Evolutionary conservation across 306 rosid genomes (phyloP), one percentile per base, ranked within the genome.

Genomic region (Pyrus bretschneideri): DNA sequence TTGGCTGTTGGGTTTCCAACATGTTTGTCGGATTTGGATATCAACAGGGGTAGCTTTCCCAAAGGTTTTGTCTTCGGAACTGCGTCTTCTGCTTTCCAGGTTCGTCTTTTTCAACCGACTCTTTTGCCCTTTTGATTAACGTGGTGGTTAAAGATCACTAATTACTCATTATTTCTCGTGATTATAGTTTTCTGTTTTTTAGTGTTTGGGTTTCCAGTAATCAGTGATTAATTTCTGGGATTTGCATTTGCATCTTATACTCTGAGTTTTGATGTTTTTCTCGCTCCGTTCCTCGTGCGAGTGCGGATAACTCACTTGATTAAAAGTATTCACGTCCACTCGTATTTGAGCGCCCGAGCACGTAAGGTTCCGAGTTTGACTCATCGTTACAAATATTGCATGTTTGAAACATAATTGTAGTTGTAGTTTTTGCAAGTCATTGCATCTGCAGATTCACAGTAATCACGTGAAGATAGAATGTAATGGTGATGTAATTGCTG

Each of bases 1-100:
- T 38, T 77, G 78, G 77, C 81, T 11, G 69, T 81, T 61, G 61
- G 83, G 74, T 58, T 87, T 19, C 76, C 81, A 76, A 69, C 31
- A 23, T 90, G 93, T 67, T 69, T 54, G 19, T 85, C 98, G 8
- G 69, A 83, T 58, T 23, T 54, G 1, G 55, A 79, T 9, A 84
- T 93, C 10, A 72, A 60, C 49, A 84, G 96, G 63, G 70, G 51
- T 65, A 83, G 92, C 80, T 93, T 93, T 67, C 98, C 98, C 1
- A 77, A 81, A 69, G 91, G 89, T 35, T 93, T 93, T 78, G 92
- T 91, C 64, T 93, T 93, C 46, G 98, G 98, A 11, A 93, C 97
- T 15, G 98, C 97, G 25, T 82, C 98, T 81, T 84, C 98, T 58
- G 95, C 97, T 69, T 91, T 89, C 80, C 98, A 89, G 97, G 97